phyloP scores from a whole-genome alignment of 2,329 filamentous ascomycete genomes.

The Talaromyces sp. region DNA sequence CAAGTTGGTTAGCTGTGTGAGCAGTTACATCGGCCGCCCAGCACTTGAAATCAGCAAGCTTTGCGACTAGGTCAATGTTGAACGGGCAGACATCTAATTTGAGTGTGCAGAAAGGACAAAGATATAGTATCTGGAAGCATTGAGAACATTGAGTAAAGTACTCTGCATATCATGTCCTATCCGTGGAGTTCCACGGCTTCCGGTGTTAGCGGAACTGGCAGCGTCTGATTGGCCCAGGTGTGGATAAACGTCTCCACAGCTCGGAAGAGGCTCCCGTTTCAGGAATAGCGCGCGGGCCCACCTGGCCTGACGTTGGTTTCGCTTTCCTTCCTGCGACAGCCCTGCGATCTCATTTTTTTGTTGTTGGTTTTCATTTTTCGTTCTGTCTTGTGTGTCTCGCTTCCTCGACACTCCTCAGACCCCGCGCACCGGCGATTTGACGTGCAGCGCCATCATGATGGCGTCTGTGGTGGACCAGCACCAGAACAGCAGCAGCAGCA shows the following conservation, averaged over 20 bases:
- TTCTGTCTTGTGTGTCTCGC: background rate
- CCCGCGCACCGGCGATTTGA: background rate
- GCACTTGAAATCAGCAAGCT: background rate
- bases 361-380: background rate
- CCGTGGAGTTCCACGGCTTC: background rate
- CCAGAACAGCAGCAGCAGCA: background rate
- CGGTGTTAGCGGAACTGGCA: background rate
- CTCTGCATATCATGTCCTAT: too few relatives aligned
- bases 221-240: background rate
- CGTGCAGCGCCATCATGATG: background rate
- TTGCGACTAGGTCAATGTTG: background rate
- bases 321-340: background rate
- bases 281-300: background rate
- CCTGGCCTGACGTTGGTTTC: slow-evolving; percentile 4
- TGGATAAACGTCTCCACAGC: background rate
- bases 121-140: background rate
- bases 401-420: background rate
- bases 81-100: background rate
- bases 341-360: background rate
- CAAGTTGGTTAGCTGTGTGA: background rate
- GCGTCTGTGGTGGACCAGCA: background rate
- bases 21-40: too few relatives aligned
- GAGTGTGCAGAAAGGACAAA: background rate
- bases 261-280: background rate
- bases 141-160: too few relatives aligned